Percentiles rank a stretch among this genome's conserved stretches.
These are phyloP conservation scores for Letharia columbiana DNA, from an alignment of 495 filamentous ascomycete species.

Conservation along the genomic window DNA sequence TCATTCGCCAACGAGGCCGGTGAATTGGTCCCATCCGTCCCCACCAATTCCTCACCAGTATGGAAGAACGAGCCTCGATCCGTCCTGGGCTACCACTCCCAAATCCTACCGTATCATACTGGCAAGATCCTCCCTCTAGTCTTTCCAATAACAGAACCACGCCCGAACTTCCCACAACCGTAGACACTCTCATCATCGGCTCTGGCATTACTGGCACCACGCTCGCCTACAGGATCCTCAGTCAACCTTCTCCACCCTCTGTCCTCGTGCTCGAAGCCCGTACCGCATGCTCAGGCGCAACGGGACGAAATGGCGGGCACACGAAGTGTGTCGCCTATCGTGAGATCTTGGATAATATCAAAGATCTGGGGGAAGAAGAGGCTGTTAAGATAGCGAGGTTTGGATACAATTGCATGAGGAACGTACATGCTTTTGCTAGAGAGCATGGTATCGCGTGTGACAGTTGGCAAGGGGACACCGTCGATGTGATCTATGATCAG, in stretches of 20 bases:
- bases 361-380: slow-evolving; percentile 32
- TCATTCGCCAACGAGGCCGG: background rate
- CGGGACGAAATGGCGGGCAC: slow-evolving; percentile 58
- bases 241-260: slow-evolving; percentile 23
- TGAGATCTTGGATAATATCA: slow-evolving; percentile 39
- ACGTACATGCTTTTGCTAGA: slow-evolving; percentile 44
- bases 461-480: slow-evolving; percentile 41
- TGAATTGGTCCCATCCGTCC: background rate
- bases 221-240: slow-evolving; percentile 50
- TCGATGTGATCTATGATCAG: slow-evolving; percentile 50
- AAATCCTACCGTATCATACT: slow-evolving; percentile 60
- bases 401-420: slow-evolving; percentile 49
- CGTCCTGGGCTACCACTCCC: slow-evolving; percentile 39
- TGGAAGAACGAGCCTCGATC: slow-evolving; percentile 31
- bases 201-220: slow-evolving; percentile 61
- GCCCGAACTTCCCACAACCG: slow-evolving; percentile 35
- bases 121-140: slow-evolving; percentile 55
- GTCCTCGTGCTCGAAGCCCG: slow-evolving; percentile 74
- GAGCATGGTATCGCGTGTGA: slow-evolving; percentile 47
- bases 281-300: slow-evolving; percentile 71
- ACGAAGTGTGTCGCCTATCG: slow-evolving; percentile 57
- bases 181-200: slow-evolving; percentile 57
- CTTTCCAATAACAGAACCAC: slow-evolving; percentile 48
- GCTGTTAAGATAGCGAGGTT: slow-evolving; percentile 49
- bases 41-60: slow-evolving; percentile 1